A percentile compares a stretch with the other conserved stretches of the same genome.
Conservation (phyloP, 2,329 filamentous ascomycete species). For the Apiospora kogelbergensis region DNA sequence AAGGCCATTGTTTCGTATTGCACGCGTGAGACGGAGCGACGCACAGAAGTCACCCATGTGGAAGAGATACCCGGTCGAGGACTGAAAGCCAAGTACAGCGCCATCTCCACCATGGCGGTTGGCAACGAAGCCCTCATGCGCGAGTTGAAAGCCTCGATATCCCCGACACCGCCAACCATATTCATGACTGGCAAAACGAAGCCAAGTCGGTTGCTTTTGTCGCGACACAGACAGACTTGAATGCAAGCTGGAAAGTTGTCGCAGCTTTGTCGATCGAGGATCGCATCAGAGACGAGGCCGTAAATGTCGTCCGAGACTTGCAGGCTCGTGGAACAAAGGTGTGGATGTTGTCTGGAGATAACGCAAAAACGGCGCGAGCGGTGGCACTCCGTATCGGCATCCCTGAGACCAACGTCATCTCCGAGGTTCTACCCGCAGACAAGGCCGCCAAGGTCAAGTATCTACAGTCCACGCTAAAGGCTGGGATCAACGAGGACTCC, state of each 20-base stretch:
- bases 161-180: conserved; percentile 32
- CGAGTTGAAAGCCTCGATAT: conserved; percentile 44
- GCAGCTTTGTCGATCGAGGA: conserved; percentile 78
- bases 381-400: conserved; percentile 79
- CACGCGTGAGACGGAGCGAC: conserved; percentile 32
- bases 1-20: conserved; percentile 69
- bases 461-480: conserved; percentile 54
- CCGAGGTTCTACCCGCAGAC: conserved; percentile 80
- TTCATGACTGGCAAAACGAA: conserved; percentile 59
- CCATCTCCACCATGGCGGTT: conserved; percentile 55
- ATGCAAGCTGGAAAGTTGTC: conserved; percentile 49
- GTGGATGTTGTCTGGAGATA: conserved; percentile 94
- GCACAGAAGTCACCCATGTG: conserved; percentile 39
- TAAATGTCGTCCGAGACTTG: conserved; percentile 63
- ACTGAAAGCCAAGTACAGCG: conserved; percentile 57
- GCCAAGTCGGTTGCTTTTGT: conserved; percentile 66
- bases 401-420: conserved; percentile 70
- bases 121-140: conserved; percentile 73
- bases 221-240: conserved; percentile 38
- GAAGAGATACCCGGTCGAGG: conserved; percentile 73
- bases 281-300: conserved; percentile 73
- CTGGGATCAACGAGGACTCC: conserved; percentile 17
- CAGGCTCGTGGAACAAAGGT: conserved; percentile 67
- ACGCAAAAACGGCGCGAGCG: conserved; percentile 76
- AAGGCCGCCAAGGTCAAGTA: conserved; percentile 73